Conservation (phyloP, 192 early-diverging fungal species). For the Coemansia umbellata region DNA sequence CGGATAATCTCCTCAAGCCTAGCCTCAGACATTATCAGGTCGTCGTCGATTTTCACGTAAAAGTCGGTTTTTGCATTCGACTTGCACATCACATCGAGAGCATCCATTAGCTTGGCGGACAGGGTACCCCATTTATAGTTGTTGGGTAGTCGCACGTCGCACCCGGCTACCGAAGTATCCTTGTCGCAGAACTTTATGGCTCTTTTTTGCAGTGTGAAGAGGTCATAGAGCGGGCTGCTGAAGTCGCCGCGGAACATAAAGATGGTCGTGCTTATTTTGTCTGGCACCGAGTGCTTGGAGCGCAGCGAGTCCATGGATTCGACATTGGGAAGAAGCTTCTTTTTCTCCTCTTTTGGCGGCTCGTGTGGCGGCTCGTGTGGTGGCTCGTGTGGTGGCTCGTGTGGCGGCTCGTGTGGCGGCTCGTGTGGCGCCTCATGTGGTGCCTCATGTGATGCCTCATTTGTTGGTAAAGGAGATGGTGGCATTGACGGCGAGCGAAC, state of each 20-base stretch:
- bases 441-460: too few relatives aligned
- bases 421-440: too few relatives aligned
- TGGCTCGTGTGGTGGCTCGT: too few relatives aligned
- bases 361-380: too few relatives aligned
- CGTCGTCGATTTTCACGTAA: not conserved
- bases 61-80: not conserved
- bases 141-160: not conserved
- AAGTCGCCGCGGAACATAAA: conserved; percentile 4
- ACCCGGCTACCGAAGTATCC: not conserved
- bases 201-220: not conserved
- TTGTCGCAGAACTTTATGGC: conserved; percentile 1
- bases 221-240: not conserved
- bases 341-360: not conserved
- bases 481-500: too few relatives aligned
- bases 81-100: not conserved
- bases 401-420: too few relatives aligned
- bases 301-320: not conserved
- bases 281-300: not conserved
- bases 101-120: not conserved
- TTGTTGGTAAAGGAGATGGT: too few relatives aligned
- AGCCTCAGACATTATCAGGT: not conserved
- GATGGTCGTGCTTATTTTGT: not conserved
- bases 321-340: not conserved
- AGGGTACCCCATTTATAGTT: not conserved
- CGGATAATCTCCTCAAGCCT: not conserved